Evolutionary conservation across 78 protist genomes (phyloP).

Genomic region (Isochrysis galbana): DNA sequence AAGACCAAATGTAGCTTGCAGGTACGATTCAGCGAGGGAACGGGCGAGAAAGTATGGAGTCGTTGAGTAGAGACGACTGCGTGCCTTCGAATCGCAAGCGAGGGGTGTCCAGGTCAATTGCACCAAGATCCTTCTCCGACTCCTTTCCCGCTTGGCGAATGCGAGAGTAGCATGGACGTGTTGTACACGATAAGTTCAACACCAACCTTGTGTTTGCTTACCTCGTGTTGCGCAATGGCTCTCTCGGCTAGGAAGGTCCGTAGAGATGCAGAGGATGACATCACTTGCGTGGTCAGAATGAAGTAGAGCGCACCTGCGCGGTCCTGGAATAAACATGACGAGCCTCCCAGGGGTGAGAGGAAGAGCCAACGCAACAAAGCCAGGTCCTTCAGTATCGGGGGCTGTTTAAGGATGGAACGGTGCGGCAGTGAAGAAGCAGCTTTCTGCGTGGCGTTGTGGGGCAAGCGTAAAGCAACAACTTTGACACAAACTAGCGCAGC

Average conservation of each 20-base stretch:
- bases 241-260: constrained; percentile 24
- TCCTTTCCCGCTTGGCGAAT: background rate
- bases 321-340: no score
- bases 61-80: background rate
- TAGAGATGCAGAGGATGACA: background rate
- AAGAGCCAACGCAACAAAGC: no score
- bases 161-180: background rate
- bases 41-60: background rate
- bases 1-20: background rate
- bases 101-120: background rate
- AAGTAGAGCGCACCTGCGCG: background rate
- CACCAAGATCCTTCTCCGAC: no score
- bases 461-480: no score
- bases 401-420: no score
- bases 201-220: background rate
- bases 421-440: no score
- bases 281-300: background rate
- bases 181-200: background rate
- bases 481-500: no score
- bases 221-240: background rate
- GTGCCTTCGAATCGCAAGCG: background rate
- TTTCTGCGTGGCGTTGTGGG: no score
- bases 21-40: background rate
- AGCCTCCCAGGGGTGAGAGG: no score
- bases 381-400: no score